Evolutionary conservation across 371 early-diverging fungal genomes (phyloP).

Genomic region (Rhizopus delemar): DNA sequence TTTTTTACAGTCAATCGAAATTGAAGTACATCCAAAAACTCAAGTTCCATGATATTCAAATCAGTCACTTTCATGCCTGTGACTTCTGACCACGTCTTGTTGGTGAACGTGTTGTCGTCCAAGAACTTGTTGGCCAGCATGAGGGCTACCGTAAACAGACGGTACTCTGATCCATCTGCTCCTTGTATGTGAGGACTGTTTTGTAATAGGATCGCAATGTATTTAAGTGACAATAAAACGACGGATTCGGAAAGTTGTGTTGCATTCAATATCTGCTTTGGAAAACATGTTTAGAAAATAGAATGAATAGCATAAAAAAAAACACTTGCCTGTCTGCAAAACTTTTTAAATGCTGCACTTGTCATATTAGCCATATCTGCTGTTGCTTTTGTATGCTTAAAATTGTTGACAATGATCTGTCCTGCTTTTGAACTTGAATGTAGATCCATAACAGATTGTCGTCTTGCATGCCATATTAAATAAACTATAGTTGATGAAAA

Average conservation of each 20-base stretch:
- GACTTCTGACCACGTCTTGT: slow-evolving; percentile 71
- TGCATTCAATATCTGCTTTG: slow-evolving; percentile 49
- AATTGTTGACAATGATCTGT: neutral
- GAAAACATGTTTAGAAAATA: neutral
- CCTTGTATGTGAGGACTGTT: slow-evolving; percentile 63
- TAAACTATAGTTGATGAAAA: slow-evolving; percentile 66
- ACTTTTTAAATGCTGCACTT: slow-evolving; percentile 55
- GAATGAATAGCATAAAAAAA: neutral
- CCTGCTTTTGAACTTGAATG: slow-evolving; percentile 27
- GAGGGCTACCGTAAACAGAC: slow-evolving; percentile 77
- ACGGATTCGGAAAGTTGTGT: slow-evolving; percentile 68
- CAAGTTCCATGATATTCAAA: slow-evolving; percentile 69
- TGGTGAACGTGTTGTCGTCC: slow-evolving; percentile 70
- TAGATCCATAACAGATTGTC: slow-evolving; percentile 39
- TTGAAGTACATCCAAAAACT: slow-evolving; percentile 61
- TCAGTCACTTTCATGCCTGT: slow-evolving; percentile 63
- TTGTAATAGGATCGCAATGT: slow-evolving; percentile 60
- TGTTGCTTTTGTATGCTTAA: slow-evolving; percentile 27
- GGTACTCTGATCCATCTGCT: slow-evolving; percentile 74
- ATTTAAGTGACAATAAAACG: slow-evolving; percentile 59
- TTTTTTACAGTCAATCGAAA: slow-evolving; percentile 60
- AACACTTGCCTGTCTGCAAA: slow-evolving; percentile 49
- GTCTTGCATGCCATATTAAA: slow-evolving; percentile 62
- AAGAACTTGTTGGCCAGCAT: slow-evolving; percentile 73
- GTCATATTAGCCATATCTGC: slow-evolving; percentile 42